Conservation (phyloP, 805 yeast species). For the Lipomyces lipofer region DNA sequence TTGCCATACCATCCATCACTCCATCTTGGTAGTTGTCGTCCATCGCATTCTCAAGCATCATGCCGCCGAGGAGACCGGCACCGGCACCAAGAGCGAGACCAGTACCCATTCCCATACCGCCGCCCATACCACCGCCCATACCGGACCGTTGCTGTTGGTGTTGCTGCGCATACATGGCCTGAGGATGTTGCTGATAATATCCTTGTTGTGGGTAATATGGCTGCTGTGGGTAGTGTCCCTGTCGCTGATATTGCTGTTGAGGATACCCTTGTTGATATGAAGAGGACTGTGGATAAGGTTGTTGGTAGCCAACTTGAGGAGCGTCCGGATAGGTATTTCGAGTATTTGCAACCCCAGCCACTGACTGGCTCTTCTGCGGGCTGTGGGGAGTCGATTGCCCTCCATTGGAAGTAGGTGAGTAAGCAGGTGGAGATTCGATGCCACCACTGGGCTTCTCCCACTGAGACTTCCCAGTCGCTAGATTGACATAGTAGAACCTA, state of each 20-base stretch:
- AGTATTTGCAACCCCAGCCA: too few species aligned
- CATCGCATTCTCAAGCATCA: slow-evolving; percentile 51
- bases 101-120: slow-evolving; percentile 45
- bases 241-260: slow-evolving; percentile 35
- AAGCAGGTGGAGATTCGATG: slow-evolving; percentile 35
- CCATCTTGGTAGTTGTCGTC: too few species aligned
- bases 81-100: slow-evolving; percentile 52
- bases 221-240: slow-evolving; percentile 36
- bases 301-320: slow-evolving; percentile 28
- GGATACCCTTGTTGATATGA: slow-evolving; percentile 18
- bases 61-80: slow-evolving; percentile 64
- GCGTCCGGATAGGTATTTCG: too few species aligned
- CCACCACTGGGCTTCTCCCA: slow-evolving; percentile 74
- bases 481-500: slow-evolving; percentile 79
- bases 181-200: slow-evolving; percentile 40
- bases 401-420: slow-evolving; percentile 12
- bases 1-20: too few species aligned
- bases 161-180: slow-evolving; percentile 35
- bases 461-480: slow-evolving; percentile 71
- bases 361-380: too few species aligned
- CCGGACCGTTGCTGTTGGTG: slow-evolving; percentile 41
- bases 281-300: too few species aligned
- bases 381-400: too few species aligned
- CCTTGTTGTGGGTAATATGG: slow-evolving; percentile 38
- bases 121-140: too few species aligned